Base-by-base conservation (phyloP, 2,329 filamentous ascomycete genomes). In the Hypoxylon sp. region DNA sequence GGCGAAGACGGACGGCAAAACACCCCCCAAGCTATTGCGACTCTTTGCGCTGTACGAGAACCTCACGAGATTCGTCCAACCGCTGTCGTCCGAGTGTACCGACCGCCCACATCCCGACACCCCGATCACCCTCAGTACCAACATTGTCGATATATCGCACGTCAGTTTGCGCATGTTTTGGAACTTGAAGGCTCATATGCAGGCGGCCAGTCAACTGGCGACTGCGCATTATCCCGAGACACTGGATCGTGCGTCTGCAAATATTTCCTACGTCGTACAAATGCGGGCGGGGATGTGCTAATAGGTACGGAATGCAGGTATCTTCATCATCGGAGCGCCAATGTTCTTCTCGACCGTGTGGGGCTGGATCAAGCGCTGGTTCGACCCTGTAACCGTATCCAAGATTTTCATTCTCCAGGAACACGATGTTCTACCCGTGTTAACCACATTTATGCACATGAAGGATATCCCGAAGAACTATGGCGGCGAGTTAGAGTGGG, bases 191-290 rank as follows among this genome's bases (percentile, higher is more conserved):
- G 82, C 81, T 22, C 95, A 97, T 78, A 97, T 98, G 93, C 94
- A 97, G 80, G 91, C 93, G 74, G 94, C 94, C 1, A 94, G 91
- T 74, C 87, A 90, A 64, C 83, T 97, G 57, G 95, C 95, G 4
- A 97, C 94, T 2, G 93, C 94, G 4, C 92, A 97, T 80, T 98
- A 97, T 77, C 95, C 95, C 0, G 95, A 98, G 80, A 98, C 94
- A 0, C 81, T 97, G 51, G 95, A 96, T 77, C 86, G 92, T 71
- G 92, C 91, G 78, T 66, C 3, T 48, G 2, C 30, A 11, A 46
- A 52, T 33, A 20, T 45, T 32, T 11, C 36, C 11, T n/a, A 45
- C 9, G 11, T 4, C 2, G 6, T 12, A 22, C 28, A 40, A 14
- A 20, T 24, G 4, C 16, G 22, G 7, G 14, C 33, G 16, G 32